phyloP scores from a whole-genome alignment of 169 alveolate genomes.

The Plasmodium knowlesi region DNA sequence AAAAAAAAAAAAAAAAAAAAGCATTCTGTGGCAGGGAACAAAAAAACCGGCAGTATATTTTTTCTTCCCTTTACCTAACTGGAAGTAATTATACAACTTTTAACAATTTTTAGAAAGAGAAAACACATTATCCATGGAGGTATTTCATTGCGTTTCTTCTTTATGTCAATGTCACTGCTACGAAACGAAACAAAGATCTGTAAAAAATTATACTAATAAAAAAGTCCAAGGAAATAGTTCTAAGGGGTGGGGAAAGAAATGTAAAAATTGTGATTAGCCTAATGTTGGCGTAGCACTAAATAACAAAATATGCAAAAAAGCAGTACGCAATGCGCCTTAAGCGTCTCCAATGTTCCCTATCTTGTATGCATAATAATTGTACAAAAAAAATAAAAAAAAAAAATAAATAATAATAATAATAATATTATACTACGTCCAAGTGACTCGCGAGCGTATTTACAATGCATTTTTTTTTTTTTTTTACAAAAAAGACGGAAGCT shows the following conservation, averaged over 20 bases:
- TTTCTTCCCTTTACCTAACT: not conserved
- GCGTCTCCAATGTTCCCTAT: not conserved
- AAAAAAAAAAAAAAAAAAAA: too few relatives aligned
- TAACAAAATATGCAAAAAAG: not conserved
- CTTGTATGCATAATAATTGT: not conserved
- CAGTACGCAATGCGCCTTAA: not conserved
- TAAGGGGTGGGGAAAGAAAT: not conserved
- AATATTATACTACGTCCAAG: not conserved
- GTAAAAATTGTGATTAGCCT: not conserved
- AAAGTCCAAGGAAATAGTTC: not conserved
- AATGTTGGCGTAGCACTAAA: not conserved
- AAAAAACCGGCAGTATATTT: not conserved
- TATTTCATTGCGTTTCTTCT: too few relatives aligned
- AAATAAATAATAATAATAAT: too few relatives aligned
- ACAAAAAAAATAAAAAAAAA: too few relatives aligned
- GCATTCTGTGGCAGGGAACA: not conserved
- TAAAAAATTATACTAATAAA: too few relatives aligned
- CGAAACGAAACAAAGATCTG: not conserved
- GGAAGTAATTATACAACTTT: too few relatives aligned
- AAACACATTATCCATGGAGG: not conserved
- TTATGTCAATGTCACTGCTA: not conserved
- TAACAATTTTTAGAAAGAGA: not conserved
- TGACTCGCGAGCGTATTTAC: not conserved
- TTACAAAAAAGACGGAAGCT: not conserved
- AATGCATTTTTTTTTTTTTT: not conserved